These are phyloP conservation scores for Nephelium lappaceum DNA, from an alignment of 345 rosid genomes.

Conservation along the genomic window DNA sequence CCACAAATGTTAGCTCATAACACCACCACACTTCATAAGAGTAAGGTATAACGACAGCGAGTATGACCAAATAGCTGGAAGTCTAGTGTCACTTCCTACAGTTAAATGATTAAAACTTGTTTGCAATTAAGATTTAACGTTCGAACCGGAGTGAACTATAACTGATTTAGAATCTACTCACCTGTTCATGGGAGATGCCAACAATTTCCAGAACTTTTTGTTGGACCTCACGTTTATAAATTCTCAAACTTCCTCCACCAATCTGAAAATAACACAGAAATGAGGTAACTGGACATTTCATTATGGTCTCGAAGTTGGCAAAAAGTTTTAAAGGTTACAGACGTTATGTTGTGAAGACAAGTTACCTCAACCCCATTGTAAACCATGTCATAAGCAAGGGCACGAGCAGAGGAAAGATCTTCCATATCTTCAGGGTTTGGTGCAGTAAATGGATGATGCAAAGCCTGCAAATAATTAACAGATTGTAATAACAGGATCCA, in stretches of 20 bases:
- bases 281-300: background rate
- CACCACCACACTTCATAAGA: background rate
- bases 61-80: background rate
- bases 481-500: constrained; percentile 10
- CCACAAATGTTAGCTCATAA: background rate
- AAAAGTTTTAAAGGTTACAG: constrained; percentile 3
- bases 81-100: background rate
- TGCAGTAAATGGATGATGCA: constrained; percentile 98
- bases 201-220: constrained; percentile 81
- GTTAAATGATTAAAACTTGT: background rate
- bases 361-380: constrained; percentile 95
- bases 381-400: constrained; percentile 98
- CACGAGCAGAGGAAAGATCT: constrained; percentile 85
- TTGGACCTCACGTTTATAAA: constrained; percentile 83
- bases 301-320: constrained; percentile 2
- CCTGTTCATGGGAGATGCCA: constrained; percentile 82
- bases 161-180: constrained; percentile 25
- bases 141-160: background rate
- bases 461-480: constrained; percentile 52
- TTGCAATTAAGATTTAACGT: background rate
- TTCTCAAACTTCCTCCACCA: constrained; percentile 99
- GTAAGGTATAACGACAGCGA: background rate
- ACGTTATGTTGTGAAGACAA: constrained; percentile 3
- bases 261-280: constrained; percentile 52
- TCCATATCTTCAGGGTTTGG: constrained; percentile 89